Percentiles rank a stretch among this genome's conserved stretches.
Conservation (phyloP, 257 asterid genomes). For the Nicotiana undulata region DNA sequence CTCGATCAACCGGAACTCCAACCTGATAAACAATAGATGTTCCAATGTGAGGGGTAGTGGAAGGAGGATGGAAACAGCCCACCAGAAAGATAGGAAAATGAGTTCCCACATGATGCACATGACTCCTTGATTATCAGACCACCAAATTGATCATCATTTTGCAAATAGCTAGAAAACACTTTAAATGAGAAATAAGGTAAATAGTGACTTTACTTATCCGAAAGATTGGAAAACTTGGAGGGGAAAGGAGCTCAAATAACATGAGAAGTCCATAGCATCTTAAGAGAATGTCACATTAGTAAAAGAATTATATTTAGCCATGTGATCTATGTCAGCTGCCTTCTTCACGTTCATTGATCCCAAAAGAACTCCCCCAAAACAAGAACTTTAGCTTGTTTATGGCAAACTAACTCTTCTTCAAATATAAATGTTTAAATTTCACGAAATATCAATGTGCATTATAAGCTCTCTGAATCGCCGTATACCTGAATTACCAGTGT, state of each 20-base stretch:
- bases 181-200: background rate
- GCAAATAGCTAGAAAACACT: background rate
- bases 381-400: background rate
- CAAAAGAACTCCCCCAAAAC: background rate
- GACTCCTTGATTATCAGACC: background rate
- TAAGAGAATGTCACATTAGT: background rate
- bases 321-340: background rate
- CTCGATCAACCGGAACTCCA: conserved; percentile 77
- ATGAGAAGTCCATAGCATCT: too few species aligned
- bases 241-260: too few species aligned
- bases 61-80: background rate
- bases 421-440: background rate
- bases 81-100: background rate
- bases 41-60: background rate
- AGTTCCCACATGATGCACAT: conserved; percentile 4
- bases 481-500: conserved; percentile 80
- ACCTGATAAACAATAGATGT: conserved; percentile 30
- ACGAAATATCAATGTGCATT: background rate
- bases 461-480: background rate
- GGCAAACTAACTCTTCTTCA: background rate
- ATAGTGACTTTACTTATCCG: background rate
- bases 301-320: background rate
- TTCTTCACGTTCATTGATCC: background rate
- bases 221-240: background rate
- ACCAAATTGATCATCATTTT: background rate